Evolutionary conservation across 345 rosid genomes (phyloP), one percentile per base, ranked within the genome.

Genomic region (Linum tenue): DNA sequence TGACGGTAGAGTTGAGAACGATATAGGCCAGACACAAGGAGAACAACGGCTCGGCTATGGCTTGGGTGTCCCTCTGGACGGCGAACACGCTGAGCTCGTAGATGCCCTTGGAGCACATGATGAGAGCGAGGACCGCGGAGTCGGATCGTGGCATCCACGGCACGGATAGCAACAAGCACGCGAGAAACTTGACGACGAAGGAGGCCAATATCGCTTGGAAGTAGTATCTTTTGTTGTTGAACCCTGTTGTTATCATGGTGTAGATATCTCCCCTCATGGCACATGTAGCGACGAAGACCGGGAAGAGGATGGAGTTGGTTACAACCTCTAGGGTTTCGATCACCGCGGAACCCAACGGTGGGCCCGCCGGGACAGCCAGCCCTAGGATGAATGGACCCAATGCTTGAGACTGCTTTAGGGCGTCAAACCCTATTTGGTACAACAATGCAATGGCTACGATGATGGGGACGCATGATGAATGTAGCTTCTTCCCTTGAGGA

Each of bases 321-420:
- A 84, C 6, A 36, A 71, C 7, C 2, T 76, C 81, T 0, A 81
- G 63, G 50, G 61, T 84, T 4, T 70, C 75, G 0, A 68, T 68
- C 56, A 84, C 56, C 2, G 71, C 41, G 12, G 85, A 77, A 38
- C 82, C 85, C 41, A 84, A 10, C 0, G 86, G 84, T 0, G 86
- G 80, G 0, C 84, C 86, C 2, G 72, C 57, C 0, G 86, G 84
- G 4, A 80, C 66, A 53, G 79, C 71, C 60, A 84, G 72, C 8
- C 88, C 85, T 3, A 78, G 3, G 51, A 78, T 3, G 17, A 77
- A 67, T 1, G 84, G 72, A 0, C 81, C 78, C 0, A 77, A 1
- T 56, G 59, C 44, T 60, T 44, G 31, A 68, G 57, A 12, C 42
- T 12, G 64, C 42, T 48, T 5, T 53, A 67, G n/a, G 3, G 15